Conservation (phyloP, 2,329 filamentous ascomycete genomes). For the Alternaria burnsii region DNA sequence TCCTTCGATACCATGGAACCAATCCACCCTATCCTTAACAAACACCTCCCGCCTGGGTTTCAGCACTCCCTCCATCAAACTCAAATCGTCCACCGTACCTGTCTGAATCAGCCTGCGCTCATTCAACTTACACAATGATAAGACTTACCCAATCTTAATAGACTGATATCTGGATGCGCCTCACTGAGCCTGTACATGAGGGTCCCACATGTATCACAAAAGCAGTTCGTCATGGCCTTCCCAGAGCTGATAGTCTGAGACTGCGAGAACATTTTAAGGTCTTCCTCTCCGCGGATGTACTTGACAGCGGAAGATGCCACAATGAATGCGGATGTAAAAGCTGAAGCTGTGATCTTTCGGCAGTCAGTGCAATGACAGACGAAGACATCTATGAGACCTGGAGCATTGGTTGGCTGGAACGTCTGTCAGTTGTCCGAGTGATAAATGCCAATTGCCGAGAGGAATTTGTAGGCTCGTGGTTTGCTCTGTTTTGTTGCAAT, state of each 20-base stretch:
- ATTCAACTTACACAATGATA: neutral
- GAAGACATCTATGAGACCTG: slow-evolving; percentile 60
- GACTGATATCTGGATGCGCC: neutral
- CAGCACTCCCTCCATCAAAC: neutral
- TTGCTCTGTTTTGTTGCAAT: neutral
- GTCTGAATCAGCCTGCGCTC: neutral
- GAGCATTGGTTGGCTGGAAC: neutral
- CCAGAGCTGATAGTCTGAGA: slow-evolving; percentile 46
- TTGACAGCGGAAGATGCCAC: neutral
- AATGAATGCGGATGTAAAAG: neutral
- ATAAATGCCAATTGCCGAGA: too few species aligned
- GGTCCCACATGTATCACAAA: slow-evolving; percentile 67
- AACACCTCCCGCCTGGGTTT: neutral
- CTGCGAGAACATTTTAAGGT: slow-evolving; percentile 40
- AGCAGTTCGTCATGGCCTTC: slow-evolving; percentile 66
- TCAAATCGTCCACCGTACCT: neutral
- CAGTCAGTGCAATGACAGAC: slow-evolving; percentile 70
- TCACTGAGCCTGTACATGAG: slow-evolving; percentile 63
- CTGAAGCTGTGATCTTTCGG: slow-evolving; percentile 41
- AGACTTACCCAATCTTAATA: neutral
- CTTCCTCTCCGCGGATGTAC: neutral
- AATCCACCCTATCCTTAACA: neutral
- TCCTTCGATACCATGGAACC: neutral
- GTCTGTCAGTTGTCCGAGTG: too few species aligned
- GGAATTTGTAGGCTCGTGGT: neutral